A percentile compares a stretch with the other conserved stretches of the same genome.
These are phyloP conservation scores for Podospora tetraspora DNA, from an alignment of 495 filamentous ascomycete genomes.

Conservation along the genomic window DNA sequence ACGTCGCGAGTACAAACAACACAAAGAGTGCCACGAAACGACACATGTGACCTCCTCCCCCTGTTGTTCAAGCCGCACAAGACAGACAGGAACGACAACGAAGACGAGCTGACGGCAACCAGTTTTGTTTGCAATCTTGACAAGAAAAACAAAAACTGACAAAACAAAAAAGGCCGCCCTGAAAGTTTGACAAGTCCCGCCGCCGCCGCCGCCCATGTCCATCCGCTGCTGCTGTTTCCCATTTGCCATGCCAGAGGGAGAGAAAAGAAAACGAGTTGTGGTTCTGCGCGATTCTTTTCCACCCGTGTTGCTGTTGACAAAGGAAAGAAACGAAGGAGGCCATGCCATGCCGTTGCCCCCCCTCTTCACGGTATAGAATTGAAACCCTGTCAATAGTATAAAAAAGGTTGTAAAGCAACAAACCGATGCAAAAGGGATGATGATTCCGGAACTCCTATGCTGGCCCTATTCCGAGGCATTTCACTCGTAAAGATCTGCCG, in stretches of 20 bases:
- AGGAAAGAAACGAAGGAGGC: conserved; percentile 6
- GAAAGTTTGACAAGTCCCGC: background rate
- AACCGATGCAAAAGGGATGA: conserved; percentile 4
- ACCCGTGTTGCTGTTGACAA: conserved; percentile 5
- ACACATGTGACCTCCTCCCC: background rate
- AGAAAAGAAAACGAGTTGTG: background rate
- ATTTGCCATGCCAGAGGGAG: background rate
- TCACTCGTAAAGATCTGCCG: conserved; percentile 16
- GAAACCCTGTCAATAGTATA: background rate
- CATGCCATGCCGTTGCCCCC: background rate
- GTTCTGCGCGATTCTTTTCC: conserved; percentile 9
- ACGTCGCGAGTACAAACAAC: no score
- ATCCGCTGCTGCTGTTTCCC: background rate
- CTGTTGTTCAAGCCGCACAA: background rate
- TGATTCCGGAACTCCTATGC: conserved; percentile 28
- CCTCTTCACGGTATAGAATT: background rate
- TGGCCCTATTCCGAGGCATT: conserved; percentile 19
- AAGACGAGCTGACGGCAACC: conserved; percentile 11
- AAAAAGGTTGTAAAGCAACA: conserved; percentile 1
- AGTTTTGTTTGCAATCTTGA: conserved; percentile 20
- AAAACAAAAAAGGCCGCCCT: conserved; percentile 1
- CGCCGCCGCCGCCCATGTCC: background rate
- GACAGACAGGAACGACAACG: background rate
- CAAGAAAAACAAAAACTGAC: background rate
- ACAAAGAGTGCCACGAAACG: no score